Base-by-base conservation (phyloP, 2,329 filamentous ascomycete species). In the Parascedosporium putredinis region DNA sequence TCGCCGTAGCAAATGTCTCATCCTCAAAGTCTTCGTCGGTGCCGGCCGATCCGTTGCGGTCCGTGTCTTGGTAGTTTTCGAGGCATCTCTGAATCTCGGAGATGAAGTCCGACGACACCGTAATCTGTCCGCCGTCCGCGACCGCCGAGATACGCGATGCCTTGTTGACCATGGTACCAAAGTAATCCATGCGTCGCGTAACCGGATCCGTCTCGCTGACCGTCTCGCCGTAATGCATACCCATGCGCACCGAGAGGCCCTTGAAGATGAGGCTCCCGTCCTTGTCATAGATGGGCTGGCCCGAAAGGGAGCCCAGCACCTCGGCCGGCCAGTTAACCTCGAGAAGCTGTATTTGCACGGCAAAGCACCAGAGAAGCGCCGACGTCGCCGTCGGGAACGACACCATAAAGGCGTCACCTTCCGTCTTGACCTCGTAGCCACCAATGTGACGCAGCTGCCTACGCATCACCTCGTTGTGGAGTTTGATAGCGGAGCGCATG, bases 341-440 rank as follows among this genome's bases (percentile, higher is more conserved):
- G 2, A 98, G 78, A 3, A 98, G 78, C 59, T 85, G 79, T 56
- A 83, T 84, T 65, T 98, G 93, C 24, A 96, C 90, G 20, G 89
- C 88, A 68, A 98, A 98, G 58, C 86, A 94, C 93, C 93, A 98
- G 6, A 98, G 75, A 45, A 98, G 70, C 4, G 93, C 93, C 7
- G 90, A 93, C 1, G 93, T 97, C 2, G 93, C 89, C 0, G 93
- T 97, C 2, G 90, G 88, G 67, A 98, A 98, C 8, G 91, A 95
- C 27, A 98, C 93, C 90, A 98, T 97, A 61, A 98, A 98, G 7
- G 93, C 93, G 67, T 98, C 93, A 57, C 93, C 93, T 87, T 98
- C 93, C 16, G 93, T 98, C 75, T 98, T 98, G 66, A 98, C 93
- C 68, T 98, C 93, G 62, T 96, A 98, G 1, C 93, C 93, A 61